Conservation (phyloP, 495 filamentous ascomycete species). For the Aspergillus nidulans region DNA sequence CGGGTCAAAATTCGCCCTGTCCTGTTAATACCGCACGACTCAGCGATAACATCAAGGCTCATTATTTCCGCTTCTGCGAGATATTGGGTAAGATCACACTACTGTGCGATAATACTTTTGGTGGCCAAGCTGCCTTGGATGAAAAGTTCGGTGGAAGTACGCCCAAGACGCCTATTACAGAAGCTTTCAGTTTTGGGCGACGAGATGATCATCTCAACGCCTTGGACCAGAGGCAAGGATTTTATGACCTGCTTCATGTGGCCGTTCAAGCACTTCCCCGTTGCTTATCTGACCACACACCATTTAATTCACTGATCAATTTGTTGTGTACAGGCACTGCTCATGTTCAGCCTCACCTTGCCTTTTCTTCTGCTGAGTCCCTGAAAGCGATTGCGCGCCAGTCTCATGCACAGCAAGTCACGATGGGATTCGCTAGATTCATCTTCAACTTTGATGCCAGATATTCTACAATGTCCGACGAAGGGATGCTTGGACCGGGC, state of each 20-base stretch:
- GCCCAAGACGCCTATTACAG: constrained; percentile 89
- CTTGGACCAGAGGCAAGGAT: constrained; percentile 84
- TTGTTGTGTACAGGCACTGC: constrained; percentile 94
- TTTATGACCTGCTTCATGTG: constrained; percentile 92
- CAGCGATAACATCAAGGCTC: constrained; percentile 70
- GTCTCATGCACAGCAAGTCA: constrained; percentile 90
- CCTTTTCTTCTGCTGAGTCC: constrained; percentile 84
- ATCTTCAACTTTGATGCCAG: constrained; percentile 98
- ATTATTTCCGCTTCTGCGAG: constrained; percentile 87
- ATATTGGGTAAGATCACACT: constrained; percentile 93
- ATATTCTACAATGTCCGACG: constrained; percentile 96
- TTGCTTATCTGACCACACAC: constrained; percentile 84
- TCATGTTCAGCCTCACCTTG: constrained; percentile 90
- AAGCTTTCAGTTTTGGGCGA: constrained; percentile 84
- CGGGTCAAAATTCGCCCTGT: constrained; percentile 40
- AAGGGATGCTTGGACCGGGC: constrained; percentile 89
- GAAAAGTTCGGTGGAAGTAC: constrained; percentile 85
- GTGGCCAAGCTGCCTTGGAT: constrained; percentile 89
- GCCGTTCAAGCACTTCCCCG: constrained; percentile 92
- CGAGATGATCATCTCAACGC: constrained; percentile 72
- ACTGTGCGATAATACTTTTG: constrained; percentile 93
- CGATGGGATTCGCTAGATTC: constrained; percentile 91
- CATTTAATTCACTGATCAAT: constrained; percentile 92
- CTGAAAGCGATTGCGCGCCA: constrained; percentile 93
- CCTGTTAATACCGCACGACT: constrained; percentile 73